Conservation (phyloP, 352 stramenopile species). For the Globisporangium nagaii region DNA sequence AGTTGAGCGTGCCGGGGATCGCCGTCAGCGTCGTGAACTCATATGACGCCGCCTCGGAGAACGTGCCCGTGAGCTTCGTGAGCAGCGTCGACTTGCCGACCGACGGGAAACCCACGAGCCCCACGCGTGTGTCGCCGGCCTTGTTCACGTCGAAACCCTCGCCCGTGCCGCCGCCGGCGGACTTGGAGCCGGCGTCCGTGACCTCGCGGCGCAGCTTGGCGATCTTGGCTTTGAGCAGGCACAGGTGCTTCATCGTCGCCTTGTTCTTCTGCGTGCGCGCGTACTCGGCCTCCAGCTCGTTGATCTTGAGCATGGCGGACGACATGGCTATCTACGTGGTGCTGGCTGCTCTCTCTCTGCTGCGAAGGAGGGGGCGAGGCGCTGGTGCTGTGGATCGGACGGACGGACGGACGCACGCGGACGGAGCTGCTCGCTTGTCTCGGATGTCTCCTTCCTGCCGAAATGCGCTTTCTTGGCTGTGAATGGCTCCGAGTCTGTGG, state of each 20-base stretch:
- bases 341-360: background rate
- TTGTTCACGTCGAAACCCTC: conserved; percentile 92
- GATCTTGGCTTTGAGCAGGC: conserved; percentile 97
- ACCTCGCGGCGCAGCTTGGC: conserved; percentile 95
- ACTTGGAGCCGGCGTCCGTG: conserved; percentile 73
- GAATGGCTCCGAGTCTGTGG: no score
- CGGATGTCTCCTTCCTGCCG: no score
- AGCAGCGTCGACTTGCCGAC: conserved; percentile 98
- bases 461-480: no score
- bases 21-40: conserved; percentile 99
- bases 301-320: conserved; percentile 70
- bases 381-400: no score
- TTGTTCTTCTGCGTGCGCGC: conserved; percentile 99
- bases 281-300: conserved; percentile 90
- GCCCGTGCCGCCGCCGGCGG: conserved; percentile 53
- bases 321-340: conserved; percentile 21
- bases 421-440: no score
- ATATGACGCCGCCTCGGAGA: conserved; percentile 94
- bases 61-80: conserved; percentile 95
- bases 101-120: conserved; percentile 97
- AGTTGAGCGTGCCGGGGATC: conserved; percentile 97
- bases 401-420: background rate
- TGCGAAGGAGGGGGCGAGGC: no score
- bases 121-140: conserved; percentile 96
- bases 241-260: conserved; percentile 98